Evolutionary conservation across 257 asterid genomes (phyloP).

Genomic region (Gynochthodes officinalis): DNA sequence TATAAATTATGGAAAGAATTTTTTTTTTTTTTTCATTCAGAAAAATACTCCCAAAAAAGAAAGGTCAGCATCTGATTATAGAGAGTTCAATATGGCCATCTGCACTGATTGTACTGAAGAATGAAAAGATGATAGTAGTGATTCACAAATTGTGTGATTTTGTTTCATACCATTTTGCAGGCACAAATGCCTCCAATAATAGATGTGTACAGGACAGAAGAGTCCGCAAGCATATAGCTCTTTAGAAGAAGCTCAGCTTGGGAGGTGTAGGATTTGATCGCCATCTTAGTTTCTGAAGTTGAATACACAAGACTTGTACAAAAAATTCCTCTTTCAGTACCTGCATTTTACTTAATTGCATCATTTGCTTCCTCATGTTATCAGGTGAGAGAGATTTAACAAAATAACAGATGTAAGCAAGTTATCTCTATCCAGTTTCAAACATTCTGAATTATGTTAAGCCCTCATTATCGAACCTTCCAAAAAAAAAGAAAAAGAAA

Average conservation of each 20-base stretch:
- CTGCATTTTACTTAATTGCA: not conserved
- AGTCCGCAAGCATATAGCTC: conserved; percentile 47
- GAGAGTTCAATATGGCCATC: conserved; percentile 3
- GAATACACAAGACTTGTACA: not conserved
- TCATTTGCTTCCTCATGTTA: not conserved
- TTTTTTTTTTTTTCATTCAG: not conserved
- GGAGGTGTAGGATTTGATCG: conserved; percentile 40
- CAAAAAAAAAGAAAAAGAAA: not conserved
- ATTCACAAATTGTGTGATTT: conserved; percentile 3
- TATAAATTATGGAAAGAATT: not conserved
- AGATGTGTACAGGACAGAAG: conserved; percentile 43
- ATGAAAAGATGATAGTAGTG: not conserved
- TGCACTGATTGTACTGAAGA: not conserved
- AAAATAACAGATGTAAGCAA: not conserved
- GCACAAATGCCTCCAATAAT: conserved; percentile 51
- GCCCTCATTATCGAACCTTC: too few species aligned
- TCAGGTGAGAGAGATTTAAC: not conserved
- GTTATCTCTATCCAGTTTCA: not conserved
- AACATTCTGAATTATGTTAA: not conserved
- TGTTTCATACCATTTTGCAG: conserved; percentile 61
- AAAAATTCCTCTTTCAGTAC: not conserved
- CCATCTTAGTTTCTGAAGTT: conserved; percentile 40
- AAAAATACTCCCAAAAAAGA: not conserved
- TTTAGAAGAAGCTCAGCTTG: conserved; percentile 47
- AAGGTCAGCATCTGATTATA: not conserved